Percentiles rank a stretch among this genome's conserved stretches.
phyloP scores from a whole-genome alignment of 371 early-diverging fungal species.

The Mucor sp. region DNA sequence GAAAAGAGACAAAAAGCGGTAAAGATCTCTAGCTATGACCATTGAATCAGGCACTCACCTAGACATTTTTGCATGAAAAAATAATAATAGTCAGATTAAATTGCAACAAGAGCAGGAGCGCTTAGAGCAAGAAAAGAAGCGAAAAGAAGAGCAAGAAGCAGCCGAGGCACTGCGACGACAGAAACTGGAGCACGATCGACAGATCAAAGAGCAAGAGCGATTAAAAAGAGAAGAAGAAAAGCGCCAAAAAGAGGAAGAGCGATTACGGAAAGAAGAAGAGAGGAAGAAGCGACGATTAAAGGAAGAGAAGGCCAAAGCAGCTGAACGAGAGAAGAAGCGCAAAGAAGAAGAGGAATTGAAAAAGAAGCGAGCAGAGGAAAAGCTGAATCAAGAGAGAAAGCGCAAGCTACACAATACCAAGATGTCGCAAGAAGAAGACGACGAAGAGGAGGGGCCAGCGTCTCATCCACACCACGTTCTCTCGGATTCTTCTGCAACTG shows the following conservation, averaged over 20 bases:
- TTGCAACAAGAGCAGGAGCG: conserved; percentile 46
- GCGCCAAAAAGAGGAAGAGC: conserved; percentile 28
- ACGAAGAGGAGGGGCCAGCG: background rate
- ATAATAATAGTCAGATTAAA: conserved; percentile 34
- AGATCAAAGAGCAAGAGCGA: conserved; percentile 47
- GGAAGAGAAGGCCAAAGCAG: conserved; percentile 5
- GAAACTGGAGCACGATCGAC: conserved; percentile 50
- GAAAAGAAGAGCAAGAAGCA: conserved; percentile 40
- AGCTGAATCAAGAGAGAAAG: conserved; percentile 38
- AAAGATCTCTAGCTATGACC: conserved; percentile 3
- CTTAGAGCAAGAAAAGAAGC: conserved; percentile 49
- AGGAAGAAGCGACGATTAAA: conserved; percentile 13
- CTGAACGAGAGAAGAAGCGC: conserved; percentile 50
- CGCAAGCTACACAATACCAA: conserved; percentile 33
- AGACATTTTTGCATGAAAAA: background rate
- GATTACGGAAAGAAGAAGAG: conserved; percentile 28
- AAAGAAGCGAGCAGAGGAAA: conserved; percentile 51
- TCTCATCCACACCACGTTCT: conserved; percentile 3
- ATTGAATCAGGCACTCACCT: background rate
- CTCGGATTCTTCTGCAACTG: background rate
- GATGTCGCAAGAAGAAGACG: conserved; percentile 16
- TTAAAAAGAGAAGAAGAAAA: conserved; percentile 32
- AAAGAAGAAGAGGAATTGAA: conserved; percentile 58
- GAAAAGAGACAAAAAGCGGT: conserved; percentile 63
- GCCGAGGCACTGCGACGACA: conserved; percentile 36